Percentiles rank a stretch among this genome's conserved stretches.
These are phyloP conservation scores for Mrakia blollopis DNA, from an alignment of 768 basidiomycete genomes.

Conservation along the genomic window DNA sequence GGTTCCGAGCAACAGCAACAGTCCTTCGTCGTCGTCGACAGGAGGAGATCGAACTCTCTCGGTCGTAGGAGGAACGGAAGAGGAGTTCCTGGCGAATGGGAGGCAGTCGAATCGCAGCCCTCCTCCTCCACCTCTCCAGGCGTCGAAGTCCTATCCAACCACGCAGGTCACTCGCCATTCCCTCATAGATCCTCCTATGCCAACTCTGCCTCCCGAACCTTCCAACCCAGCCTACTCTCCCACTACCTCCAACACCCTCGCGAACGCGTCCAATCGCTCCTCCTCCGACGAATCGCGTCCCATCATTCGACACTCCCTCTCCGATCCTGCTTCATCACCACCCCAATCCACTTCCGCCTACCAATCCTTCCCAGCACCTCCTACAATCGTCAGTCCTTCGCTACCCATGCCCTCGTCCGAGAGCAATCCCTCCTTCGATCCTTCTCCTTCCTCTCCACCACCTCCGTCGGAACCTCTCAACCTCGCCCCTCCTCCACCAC, in stretches of 20 bases:
- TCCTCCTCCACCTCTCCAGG: neutral
- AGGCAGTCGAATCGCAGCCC: neutral
- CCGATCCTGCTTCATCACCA: constrained; percentile 15
- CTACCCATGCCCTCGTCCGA: constrained; percentile 21
- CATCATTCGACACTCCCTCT: constrained; percentile 25
- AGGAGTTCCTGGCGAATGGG: neutral
- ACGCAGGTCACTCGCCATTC: constrained; percentile 8
- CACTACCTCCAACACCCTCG: neutral
- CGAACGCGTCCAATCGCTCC: neutral
- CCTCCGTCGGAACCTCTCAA: constrained; percentile 5
- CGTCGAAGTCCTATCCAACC: neutral
- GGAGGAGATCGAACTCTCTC: neutral
- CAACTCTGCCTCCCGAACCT: neutral
- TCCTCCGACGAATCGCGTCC: neutral
- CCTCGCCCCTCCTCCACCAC: neutral
- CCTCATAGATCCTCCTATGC: constrained; percentile 15
- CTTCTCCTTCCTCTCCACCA: neutral
- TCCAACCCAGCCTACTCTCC: neutral
- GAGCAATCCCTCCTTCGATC: neutral
- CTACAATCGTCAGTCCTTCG: constrained; percentile 21
- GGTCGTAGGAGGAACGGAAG: neutral
- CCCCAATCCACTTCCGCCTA: constrained; percentile 14
- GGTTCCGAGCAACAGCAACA: constrained; percentile 23
- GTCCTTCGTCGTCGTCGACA: neutral
- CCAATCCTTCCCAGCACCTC: constrained; percentile 21